phyloP scores from a whole-genome alignment of 306 rosid species.

The Ammopiptanthus mongolicus region DNA sequence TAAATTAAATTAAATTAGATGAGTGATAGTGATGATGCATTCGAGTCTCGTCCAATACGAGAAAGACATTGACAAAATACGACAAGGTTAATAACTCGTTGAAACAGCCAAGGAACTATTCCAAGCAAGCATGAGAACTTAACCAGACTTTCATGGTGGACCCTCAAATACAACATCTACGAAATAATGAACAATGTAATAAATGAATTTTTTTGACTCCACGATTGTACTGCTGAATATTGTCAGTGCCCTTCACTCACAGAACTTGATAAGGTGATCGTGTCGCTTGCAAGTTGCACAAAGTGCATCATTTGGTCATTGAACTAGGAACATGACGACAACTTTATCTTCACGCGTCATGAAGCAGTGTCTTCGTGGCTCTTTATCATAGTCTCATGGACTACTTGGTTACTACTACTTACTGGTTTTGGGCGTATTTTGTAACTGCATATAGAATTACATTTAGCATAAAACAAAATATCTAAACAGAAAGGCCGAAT shows the following conservation, averaged over 20 bases:
- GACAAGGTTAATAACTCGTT: background rate
- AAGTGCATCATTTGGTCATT: constrained; percentile 20
- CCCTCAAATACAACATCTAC: background rate
- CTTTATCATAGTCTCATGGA: constrained; percentile 20
- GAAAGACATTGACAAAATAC: background rate
- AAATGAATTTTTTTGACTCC: constrained; percentile 31
- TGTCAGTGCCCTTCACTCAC: constrained; percentile 9
- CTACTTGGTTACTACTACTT: background rate
- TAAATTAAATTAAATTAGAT: background rate
- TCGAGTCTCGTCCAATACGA: background rate
- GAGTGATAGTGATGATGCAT: background rate
- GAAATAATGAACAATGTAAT: constrained; percentile 10
- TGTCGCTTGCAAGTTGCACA: background rate
- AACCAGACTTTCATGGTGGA: constrained; percentile 8
- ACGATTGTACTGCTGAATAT: background rate
- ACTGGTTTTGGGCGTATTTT: background rate
- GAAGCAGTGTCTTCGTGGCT: background rate
- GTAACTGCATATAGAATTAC: background rate
- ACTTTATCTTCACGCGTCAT: constrained; percentile 4
- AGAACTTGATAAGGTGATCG: constrained; percentile 5
- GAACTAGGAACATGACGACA: background rate
- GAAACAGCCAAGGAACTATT: background rate
- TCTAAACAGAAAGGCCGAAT: background rate
- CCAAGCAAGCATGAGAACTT: background rate
- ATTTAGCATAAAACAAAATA: background rate